Conservation (phyloP, 805 yeast genomes). For the Kodamaea restingae region DNA sequence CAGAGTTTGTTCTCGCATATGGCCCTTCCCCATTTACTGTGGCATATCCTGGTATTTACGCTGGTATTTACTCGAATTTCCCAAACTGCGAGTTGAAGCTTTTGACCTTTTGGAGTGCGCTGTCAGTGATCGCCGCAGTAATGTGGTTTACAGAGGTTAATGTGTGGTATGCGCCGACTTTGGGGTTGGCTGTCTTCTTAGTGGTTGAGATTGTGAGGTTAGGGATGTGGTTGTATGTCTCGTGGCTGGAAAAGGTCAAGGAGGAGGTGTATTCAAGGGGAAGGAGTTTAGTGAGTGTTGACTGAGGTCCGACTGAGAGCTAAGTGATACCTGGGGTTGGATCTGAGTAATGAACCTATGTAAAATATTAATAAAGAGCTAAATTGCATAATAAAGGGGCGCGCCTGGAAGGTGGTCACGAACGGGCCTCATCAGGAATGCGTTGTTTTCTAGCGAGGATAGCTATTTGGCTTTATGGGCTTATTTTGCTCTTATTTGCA, state of each 20-base stretch:
- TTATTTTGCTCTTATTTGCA: too few relatives aligned
- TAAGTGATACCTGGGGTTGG: too few relatives aligned
- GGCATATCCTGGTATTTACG: background rate
- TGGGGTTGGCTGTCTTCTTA: conserved; percentile 2
- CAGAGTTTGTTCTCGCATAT: background rate
- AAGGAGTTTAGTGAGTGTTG: conserved; percentile 40
- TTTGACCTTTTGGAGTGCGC: background rate
- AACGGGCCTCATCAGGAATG: too few relatives aligned
- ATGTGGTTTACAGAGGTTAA: background rate
- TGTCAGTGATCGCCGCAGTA: background rate
- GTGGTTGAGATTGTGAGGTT: background rate
- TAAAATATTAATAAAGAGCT: too few relatives aligned
- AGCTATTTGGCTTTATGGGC: too few relatives aligned
- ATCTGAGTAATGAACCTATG: background rate
- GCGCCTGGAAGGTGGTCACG: too few relatives aligned
- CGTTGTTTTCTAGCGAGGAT: too few relatives aligned
- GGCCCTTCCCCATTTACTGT: background rate
- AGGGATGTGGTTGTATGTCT: conserved; percentile 9
- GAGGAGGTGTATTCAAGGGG: conserved; percentile 57
- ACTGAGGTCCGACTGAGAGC: background rate
- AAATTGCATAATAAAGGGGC: too few relatives aligned
- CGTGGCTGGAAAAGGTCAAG: conserved; percentile 45
- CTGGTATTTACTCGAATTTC: background rate
- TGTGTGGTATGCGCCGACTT: background rate
- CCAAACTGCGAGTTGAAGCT: background rate